These are phyloP conservation scores for Clavispora fructus DNA, from an alignment of 805 yeast genomes.

Conservation along the genomic window DNA sequence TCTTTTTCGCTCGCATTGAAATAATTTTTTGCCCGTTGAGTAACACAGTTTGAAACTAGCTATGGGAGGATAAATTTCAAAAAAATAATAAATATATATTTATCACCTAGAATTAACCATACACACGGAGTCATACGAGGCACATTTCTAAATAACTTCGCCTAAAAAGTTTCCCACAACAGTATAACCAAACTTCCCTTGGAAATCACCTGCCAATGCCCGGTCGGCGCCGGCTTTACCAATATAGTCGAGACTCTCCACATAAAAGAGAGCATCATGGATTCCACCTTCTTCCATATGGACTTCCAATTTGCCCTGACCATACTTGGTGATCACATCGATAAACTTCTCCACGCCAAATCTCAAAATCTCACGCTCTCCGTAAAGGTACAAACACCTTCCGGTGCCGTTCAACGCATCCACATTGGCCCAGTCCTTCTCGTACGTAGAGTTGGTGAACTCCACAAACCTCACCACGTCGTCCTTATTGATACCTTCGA, in stretches of 20 bases:
- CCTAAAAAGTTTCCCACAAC: constrained; percentile 15
- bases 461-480: constrained; percentile 16
- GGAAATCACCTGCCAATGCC: constrained; percentile 24
- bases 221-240: constrained; percentile 15
- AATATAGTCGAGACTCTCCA: constrained; percentile 28
- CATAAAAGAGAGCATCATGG: constrained; percentile 30
- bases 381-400: constrained; percentile 21
- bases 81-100: too few species aligned
- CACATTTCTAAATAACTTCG: constrained; percentile 3
- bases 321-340: constrained; percentile 14
- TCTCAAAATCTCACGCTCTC: constrained; percentile 30
- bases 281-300: constrained; percentile 29
- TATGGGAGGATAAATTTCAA: too few species aligned
- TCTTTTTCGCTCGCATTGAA: too few species aligned
- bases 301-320: constrained; percentile 14
- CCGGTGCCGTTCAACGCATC: constrained; percentile 18
- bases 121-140: too few species aligned
- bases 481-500: constrained; percentile 17
- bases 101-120: too few species aligned
- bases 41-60: too few species aligned
- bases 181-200: constrained; percentile 14
- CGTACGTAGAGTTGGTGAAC: constrained; percentile 20
- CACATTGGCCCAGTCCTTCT: constrained; percentile 23
- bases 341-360: constrained; percentile 24
- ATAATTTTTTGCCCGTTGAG: too few species aligned